phyloP scores from a whole-genome alignment of 371 early-diverging fungal genomes.

The Mucor velutinosus region DNA sequence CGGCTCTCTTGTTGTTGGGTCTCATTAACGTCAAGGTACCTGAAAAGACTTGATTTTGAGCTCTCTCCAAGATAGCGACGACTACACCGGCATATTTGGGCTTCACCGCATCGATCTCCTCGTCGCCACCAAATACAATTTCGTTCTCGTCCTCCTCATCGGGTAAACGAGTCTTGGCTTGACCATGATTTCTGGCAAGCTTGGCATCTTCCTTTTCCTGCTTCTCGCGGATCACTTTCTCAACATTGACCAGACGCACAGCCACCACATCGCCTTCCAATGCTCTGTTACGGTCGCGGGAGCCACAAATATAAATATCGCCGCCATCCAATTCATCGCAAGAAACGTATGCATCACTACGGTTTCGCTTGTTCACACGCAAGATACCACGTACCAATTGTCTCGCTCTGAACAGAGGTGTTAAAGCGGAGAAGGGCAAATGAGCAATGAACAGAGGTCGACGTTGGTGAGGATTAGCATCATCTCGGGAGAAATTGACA shows the following conservation, averaged over 20 bases:
- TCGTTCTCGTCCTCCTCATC: conserved; percentile 56
- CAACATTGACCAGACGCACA: conserved; percentile 73
- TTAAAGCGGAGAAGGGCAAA: conserved; percentile 59
- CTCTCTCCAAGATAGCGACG: conserved; percentile 68
- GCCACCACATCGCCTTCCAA: conserved; percentile 89
- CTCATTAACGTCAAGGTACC: conserved; percentile 60
- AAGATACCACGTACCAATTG: conserved; percentile 71
- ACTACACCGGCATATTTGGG: conserved; percentile 70
- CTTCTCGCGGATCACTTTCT: conserved; percentile 64
- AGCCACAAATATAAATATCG: conserved; percentile 82
- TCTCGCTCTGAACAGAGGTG: conserved; percentile 49
- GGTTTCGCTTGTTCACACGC: conserved; percentile 83
- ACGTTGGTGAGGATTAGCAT: conserved; percentile 59
- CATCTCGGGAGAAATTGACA: conserved; percentile 53
- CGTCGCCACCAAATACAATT: conserved; percentile 57
- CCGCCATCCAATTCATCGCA: conserved; percentile 65
- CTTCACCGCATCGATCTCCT: conserved; percentile 54
- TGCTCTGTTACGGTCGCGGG: conserved; percentile 83
- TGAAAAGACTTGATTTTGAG: conserved; percentile 66
- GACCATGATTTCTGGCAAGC: conserved; percentile 51
- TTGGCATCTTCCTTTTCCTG: conserved; percentile 56
- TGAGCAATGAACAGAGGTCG: conserved; percentile 63
- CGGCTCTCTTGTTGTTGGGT: conserved; percentile 60
- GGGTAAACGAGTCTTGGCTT: conserved; percentile 41
- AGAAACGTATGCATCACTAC: conserved; percentile 86